Evolutionary conservation across 164 flowering plant species (phyloP).

Genomic region (Nelumbo lutea): DNA sequence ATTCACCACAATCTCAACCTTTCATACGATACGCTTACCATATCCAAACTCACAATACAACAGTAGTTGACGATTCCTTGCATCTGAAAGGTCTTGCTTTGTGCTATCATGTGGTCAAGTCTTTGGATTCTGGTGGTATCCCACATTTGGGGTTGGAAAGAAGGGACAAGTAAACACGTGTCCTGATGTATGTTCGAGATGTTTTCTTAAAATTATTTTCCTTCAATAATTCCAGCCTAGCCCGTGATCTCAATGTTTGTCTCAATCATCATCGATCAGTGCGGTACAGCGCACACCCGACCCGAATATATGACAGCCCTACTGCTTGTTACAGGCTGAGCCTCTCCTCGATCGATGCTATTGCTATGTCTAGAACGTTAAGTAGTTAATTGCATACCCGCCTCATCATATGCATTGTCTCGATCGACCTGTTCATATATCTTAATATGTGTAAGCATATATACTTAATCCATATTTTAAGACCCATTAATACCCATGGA

Average conservation of each 20-base stretch:
- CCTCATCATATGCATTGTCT: too few species aligned
- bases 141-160: slow-evolving; percentile 11
- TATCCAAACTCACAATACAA: slow-evolving; percentile 9
- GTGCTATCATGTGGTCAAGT: slow-evolving; percentile 5
- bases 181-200: background rate
- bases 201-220: slow-evolving; percentile 1
- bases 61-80: slow-evolving; percentile 4
- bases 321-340: background rate
- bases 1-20: slow-evolving; percentile 3
- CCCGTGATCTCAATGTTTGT: slow-evolving; percentile 21
- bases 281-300: background rate
- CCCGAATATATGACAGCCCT: background rate
- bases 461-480: too few species aligned
- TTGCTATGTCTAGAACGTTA: too few species aligned
- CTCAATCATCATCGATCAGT: slow-evolving; percentile 9
- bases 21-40: slow-evolving; percentile 3
- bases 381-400: too few species aligned
- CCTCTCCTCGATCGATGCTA: too few species aligned
- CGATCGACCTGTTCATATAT: too few species aligned
- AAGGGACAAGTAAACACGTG: slow-evolving; percentile 5
- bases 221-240: slow-evolving; percentile 2
- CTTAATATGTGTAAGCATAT: too few species aligned
- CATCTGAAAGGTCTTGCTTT: slow-evolving; percentile 5
- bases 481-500: too few species aligned
- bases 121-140: slow-evolving; percentile 12